Evolutionary conservation across 345 rosid species (phyloP).

Genomic region (Eucalyptus regnans): DNA sequence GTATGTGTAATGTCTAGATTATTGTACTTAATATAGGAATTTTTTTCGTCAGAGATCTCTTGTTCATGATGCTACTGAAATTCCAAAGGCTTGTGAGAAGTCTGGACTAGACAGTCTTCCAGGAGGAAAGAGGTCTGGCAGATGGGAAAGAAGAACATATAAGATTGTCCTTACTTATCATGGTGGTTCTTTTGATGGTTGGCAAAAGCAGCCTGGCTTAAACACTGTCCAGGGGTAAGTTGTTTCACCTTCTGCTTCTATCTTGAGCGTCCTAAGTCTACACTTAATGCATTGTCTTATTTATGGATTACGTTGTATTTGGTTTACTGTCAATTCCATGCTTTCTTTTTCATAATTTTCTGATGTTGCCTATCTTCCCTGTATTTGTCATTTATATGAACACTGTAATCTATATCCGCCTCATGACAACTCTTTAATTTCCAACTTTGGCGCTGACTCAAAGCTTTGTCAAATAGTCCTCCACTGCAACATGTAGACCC

Average conservation of each 20-base stretch:
- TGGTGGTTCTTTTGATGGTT: constrained; percentile 87
- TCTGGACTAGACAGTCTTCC: constrained; percentile 11
- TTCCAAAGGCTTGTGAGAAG: constrained; percentile 1
- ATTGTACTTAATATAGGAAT: neutral
- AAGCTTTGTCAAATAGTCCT: neutral
- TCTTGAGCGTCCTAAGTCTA: neutral
- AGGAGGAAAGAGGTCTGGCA: constrained; percentile 36
- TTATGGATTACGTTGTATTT: neutral
- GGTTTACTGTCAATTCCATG: neutral
- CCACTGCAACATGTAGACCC: neutral
- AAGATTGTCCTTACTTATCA: constrained; percentile 74
- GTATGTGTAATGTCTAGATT: neutral
- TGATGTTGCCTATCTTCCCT: neutral
- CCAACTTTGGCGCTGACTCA: neutral
- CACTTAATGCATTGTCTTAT: neutral
- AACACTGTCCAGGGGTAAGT: constrained; percentile 80
- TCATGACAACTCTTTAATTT: neutral
- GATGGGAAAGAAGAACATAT: constrained; percentile 75
- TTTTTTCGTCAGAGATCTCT: constrained; percentile 20
- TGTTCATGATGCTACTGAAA: constrained; percentile 13
- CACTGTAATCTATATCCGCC: neutral
- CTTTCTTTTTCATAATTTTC: neutral
- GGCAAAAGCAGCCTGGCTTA: constrained; percentile 90
- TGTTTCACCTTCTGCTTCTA: neutral
- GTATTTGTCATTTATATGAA: neutral